A percentile compares a stretch with the other conserved stretches of the same genome.
These are phyloP conservation scores for Lactarius akahatsu DNA, from an alignment of 768 basidiomycete species.

Conservation along the genomic window DNA sequence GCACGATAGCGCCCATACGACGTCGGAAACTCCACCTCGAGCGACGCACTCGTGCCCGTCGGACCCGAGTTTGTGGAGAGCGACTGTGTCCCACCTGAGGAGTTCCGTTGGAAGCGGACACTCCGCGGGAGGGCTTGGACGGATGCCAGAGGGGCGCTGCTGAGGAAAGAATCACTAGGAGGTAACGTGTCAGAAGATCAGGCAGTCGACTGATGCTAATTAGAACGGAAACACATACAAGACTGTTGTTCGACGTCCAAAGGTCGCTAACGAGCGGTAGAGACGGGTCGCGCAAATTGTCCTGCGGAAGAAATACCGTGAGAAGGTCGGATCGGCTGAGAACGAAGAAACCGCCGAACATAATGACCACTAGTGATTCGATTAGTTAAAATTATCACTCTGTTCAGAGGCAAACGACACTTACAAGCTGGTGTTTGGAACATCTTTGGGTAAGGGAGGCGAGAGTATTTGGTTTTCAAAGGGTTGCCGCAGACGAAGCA, in stretches of 20 bases:
- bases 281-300: constrained; percentile 15
- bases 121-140: neutral
- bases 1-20: constrained; percentile 19
- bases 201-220: neutral
- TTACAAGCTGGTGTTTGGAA: constrained; percentile 8
- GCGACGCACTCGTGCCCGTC: neutral
- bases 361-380: neutral
- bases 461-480: neutral
- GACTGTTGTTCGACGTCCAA: neutral
- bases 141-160: constrained; percentile 1
- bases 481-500: neutral
- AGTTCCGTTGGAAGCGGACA: neutral
- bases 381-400: neutral
- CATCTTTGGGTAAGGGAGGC: neutral
- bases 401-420: neutral
- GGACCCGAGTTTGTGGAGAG: neutral
- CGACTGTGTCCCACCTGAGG: neutral
- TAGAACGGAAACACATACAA: neutral
- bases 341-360: neutral
- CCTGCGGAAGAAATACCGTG: neutral
- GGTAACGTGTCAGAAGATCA: neutral
- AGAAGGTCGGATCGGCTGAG: neutral
- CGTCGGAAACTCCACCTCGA: constrained; percentile 19
- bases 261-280: neutral
- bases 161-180: constrained; percentile 3